Evolutionary conservation across 305 asterid genomes (phyloP), one percentile per base, ranked within the genome.

Genomic region (Lippia alba): DNA sequence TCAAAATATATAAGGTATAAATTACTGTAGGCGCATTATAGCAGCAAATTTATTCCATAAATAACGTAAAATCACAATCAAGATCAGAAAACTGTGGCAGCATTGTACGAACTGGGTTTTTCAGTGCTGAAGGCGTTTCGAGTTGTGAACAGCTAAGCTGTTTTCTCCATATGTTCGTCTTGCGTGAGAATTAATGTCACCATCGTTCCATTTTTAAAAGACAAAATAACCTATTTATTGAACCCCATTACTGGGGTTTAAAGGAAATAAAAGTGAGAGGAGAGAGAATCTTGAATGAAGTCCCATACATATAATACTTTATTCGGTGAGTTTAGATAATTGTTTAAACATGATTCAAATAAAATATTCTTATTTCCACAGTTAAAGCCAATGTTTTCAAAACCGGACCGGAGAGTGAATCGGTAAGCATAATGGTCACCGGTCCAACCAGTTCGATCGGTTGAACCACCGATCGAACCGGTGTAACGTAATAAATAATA

Each of bases 121-220:
- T 17, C 49, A 16, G 56, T 34, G 46, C 8, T 4, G 56, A 15
- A 36, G 70, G 85, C 72, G 79, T 56, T 71, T 65, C 66, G 83
- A 83, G 89, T 84, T 85, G 90, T 54, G 70, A 68, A 81, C 85
- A 82, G 88, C 91, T 81, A 76, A 75, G 56, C 71, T 55, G 30
- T 8, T 36, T 36, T 39, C 55, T 73, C 75, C 67, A 67, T 61
- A 64, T 32, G 12, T 4, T 61, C 20, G 19, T 65, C 74, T 56
- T 71, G 70, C 73, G 80, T 70, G 78, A 56, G 67, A 44, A 71
- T 63, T 57, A 72, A 64, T 76, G 84, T 76, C 81, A 12, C 62
- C 79, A 73, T 80, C 77, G 20, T 70, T 39, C 15, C 19, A 40
- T 50, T 63, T 70, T 71, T 71, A 53, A 62, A 67, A 57, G 24